Evolutionary conservation across 2,329 filamentous ascomycete species (phyloP).

Genomic region (Sclerotinia nivalis): DNA sequence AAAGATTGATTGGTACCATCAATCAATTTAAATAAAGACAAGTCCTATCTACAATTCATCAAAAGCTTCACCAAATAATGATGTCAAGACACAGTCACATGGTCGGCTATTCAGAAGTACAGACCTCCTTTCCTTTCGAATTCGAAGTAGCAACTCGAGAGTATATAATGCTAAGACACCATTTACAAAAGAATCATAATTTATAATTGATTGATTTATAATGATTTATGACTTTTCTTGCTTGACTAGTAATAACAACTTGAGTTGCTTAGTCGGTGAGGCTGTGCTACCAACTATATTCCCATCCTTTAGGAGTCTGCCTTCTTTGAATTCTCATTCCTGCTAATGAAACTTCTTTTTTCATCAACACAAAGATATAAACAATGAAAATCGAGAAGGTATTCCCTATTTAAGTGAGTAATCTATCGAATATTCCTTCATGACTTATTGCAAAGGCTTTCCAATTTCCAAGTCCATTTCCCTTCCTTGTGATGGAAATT

Average conservation of each 20-base stretch:
- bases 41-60: not conserved
- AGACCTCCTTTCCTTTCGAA: not conserved
- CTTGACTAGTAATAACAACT: not conserved
- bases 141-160: not conserved
- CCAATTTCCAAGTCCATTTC: not conserved
- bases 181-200: not conserved
- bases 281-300: not conserved
- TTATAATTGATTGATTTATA: not conserved
- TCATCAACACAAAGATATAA: not conserved
- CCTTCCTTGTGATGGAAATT: not conserved
- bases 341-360: not conserved
- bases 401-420: not conserved
- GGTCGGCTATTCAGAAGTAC: slow-evolving; percentile 15
- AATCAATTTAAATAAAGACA: not conserved
- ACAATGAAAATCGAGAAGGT: not conserved
- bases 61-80: not conserved
- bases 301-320: not conserved
- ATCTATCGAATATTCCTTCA: not conserved
- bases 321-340: not conserved
- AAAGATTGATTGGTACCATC: not conserved
- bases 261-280: slow-evolving; percentile 1
- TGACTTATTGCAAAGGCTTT: not conserved
- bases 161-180: not conserved
- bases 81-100: not conserved
- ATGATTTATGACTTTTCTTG: not conserved